Evolutionary conservation across 129 eudicot genomes (phyloP).

Genomic region (Calendula officinalis): DNA sequence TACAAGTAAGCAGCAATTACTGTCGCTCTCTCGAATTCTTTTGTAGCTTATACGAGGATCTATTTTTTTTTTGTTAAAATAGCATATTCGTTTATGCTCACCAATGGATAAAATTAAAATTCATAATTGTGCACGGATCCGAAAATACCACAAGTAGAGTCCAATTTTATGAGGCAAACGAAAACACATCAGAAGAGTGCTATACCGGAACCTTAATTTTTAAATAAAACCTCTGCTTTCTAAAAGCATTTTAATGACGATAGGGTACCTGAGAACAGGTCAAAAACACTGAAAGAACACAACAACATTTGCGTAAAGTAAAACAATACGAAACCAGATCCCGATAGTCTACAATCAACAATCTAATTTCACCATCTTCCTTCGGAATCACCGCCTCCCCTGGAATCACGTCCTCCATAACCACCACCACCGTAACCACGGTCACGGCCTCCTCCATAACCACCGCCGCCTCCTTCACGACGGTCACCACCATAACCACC

Average conservation of each 20-base stretch:
- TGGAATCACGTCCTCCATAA: constrained; percentile 14
- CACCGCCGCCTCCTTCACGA: constrained; percentile 24
- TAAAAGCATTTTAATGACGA: neutral
- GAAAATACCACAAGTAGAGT: neutral
- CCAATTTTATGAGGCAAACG: neutral
- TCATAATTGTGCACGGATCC: too few species aligned
- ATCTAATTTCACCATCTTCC: constrained; percentile 61
- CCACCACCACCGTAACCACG: constrained; percentile 32
- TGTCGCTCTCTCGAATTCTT: too few species aligned
- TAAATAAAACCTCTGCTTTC: constrained; percentile 20
- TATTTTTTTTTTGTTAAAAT: too few species aligned
- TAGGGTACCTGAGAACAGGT: constrained; percentile 4
- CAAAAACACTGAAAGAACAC: constrained; percentile 17
- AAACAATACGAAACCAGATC: constrained; percentile 17
- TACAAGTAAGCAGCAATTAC: too few species aligned
- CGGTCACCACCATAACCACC: constrained; percentile 29
- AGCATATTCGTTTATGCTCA: too few species aligned
- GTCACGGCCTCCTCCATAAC: constrained; percentile 33
- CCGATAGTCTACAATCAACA: constrained; percentile 4
- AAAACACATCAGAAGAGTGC: neutral
- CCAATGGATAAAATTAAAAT: too few species aligned
- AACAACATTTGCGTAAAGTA: constrained; percentile 4
- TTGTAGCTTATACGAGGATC: too few species aligned
- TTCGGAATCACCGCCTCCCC: constrained; percentile 46
- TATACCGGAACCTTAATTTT: constrained; percentile 23